Base-by-base conservation (phyloP, 2,329 filamentous ascomycete genomes). In the Zymoseptoria pseudotritici region DNA sequence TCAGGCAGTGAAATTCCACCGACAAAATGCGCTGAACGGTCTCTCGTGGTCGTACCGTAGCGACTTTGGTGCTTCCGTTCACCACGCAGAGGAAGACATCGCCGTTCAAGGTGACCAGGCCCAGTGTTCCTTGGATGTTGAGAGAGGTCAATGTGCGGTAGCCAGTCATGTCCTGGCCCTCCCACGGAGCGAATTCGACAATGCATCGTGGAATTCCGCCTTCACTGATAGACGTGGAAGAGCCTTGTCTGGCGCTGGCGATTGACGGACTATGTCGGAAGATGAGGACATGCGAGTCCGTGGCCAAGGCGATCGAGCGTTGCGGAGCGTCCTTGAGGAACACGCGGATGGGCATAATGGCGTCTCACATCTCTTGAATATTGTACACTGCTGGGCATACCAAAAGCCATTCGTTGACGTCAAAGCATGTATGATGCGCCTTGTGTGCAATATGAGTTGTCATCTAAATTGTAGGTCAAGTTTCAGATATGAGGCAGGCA, bases 21-120 rank as follows among this genome's bases (percentile, higher is more conserved):
- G 83, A 86, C 61, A 86, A 82, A 68, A 97, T 97, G 73, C 87
- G 86, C 76, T 94, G 89, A 22, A 97, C 87, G 3, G 88, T 93
- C 79, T 97, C 93, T 53, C 90, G 90, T 0, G 91, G 91, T 54
- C 91, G 83, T 54, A 97, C 82, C 1, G 85, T 91, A 17, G 92
- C 93, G 5, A 92, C 91, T 63, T 87, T 85, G 20, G 84, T 82
- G 46, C 90, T 88, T 53, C 86, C 85, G 26, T 89, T 95, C 57
- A 97, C 89, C 59, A 97, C 88, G 62, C 91, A 94, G 17, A 97
- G 79, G 73, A 97, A 97, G 13, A 97, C 87, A 77, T 97, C 91
- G 61, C 85, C 82, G 63, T 86, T 85, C 63, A 96, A 83, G 0
- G 91, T 88, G 67, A 97, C 93, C 63, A 97, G 79, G 1, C 93